phyloP scores from a whole-genome alignment of 257 asterid genomes.

The Lycium ferocissimum region DNA sequence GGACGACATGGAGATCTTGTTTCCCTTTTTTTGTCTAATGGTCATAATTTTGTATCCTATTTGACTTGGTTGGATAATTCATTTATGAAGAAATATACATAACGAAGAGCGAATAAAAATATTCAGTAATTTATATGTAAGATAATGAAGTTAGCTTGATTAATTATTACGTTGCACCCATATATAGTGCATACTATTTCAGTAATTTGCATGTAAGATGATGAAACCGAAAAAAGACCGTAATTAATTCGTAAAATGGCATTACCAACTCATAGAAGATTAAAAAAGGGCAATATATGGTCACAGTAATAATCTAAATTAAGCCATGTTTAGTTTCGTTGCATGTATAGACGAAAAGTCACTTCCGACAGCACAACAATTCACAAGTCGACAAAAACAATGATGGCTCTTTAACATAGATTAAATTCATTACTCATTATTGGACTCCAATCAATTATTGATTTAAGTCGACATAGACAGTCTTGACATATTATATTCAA shows the following conservation, averaged over 20 bases:
- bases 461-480: background rate
- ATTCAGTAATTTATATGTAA: background rate
- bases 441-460: constrained; percentile 32
- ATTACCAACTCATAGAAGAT: background rate
- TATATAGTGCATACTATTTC: background rate
- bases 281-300: background rate
- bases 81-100: background rate
- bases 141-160: background rate
- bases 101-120: background rate
- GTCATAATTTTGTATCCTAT: background rate
- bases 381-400: constrained; percentile 21
- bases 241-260: background rate
- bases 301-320: constrained; percentile 9
- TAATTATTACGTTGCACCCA: background rate
- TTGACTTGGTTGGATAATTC: background rate
- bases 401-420: no score
- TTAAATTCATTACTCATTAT: constrained; percentile 27
- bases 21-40: background rate
- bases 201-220: background rate
- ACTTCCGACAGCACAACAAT: background rate
- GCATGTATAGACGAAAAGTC: constrained; percentile 5
- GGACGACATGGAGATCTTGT: background rate
- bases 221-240: background rate
- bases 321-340: background rate
- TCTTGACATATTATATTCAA: background rate